A percentile compares a stretch with the other conserved stretches of the same genome.
phyloP scores from a whole-genome alignment of 495 filamentous ascomycete genomes.

The Hypoxylon intermedium region DNA sequence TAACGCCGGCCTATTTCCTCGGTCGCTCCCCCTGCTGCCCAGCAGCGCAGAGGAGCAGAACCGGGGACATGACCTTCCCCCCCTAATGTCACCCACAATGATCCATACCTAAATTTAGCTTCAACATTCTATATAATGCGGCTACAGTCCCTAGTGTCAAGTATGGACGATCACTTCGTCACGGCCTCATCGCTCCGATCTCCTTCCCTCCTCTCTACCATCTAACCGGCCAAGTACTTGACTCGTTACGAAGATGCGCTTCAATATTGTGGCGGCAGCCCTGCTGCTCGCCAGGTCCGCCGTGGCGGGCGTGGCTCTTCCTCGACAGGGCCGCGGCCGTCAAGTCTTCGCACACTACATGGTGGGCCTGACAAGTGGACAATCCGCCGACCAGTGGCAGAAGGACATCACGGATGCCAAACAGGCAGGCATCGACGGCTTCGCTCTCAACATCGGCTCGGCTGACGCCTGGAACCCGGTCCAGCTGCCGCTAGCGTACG shows the following conservation, averaged over 20 bases:
- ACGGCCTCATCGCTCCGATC: constrained; percentile 8
- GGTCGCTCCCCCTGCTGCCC: not conserved
- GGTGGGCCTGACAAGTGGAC: constrained; percentile 53
- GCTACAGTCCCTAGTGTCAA: not conserved
- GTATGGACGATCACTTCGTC: constrained; percentile 7
- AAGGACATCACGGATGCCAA: constrained; percentile 67
- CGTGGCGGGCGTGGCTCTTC: constrained; percentile 16
- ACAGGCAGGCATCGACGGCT: constrained; percentile 71
- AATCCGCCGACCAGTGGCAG: constrained; percentile 60
- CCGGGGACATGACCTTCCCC: not conserved
- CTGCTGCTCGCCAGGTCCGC: constrained; percentile 29
- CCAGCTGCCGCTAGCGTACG: constrained; percentile 61
- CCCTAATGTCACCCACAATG: constrained; percentile 20
- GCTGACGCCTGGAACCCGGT: constrained; percentile 57
- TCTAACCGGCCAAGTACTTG: not conserved
- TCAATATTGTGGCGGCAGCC: constrained; percentile 21
- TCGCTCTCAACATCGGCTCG: constrained; percentile 71
- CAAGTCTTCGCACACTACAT: constrained; percentile 61
- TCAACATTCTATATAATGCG: not conserved
- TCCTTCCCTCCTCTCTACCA: not conserved
- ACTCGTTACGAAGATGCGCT: constrained; percentile 18
- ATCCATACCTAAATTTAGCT: constrained; percentile 20
- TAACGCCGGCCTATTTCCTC: no score
- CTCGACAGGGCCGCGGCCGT: constrained; percentile 22
- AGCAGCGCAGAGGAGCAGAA: constrained; percentile 11